Evolutionary conservation across 805 yeast species (phyloP).

Genomic region (Ogataea thermomethanolica): DNA sequence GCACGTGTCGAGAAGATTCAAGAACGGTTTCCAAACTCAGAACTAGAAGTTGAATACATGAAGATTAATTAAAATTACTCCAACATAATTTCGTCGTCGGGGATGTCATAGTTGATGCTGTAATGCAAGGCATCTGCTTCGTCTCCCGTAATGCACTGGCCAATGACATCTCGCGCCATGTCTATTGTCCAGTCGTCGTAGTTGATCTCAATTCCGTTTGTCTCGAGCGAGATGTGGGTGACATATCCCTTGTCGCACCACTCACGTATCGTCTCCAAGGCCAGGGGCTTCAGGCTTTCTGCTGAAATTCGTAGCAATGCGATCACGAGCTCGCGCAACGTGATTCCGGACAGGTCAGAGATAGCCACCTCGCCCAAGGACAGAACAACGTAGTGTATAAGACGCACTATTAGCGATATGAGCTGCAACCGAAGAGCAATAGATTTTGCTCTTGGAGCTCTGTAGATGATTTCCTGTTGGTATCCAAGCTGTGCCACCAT

Average conservation of each 20-base stretch:
- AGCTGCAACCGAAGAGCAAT: constrained; percentile 38
- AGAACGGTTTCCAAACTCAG: constrained; percentile 94
- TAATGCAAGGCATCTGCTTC: constrained; percentile 74
- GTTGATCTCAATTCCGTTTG: constrained; percentile 61
- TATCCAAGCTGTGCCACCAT: constrained; percentile 42
- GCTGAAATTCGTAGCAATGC: constrained; percentile 32
- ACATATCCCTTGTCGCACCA: constrained; percentile 21
- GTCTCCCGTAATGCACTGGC: constrained; percentile 64
- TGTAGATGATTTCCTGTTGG: constrained; percentile 45
- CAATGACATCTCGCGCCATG: constrained; percentile 67
- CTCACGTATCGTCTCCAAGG: constrained; percentile 24
- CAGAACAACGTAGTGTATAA: constrained; percentile 34
- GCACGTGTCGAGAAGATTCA: constrained; percentile 96
- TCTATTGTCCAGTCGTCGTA: constrained; percentile 63
- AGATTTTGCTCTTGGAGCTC: constrained; percentile 42
- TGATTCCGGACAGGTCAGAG: constrained; percentile 24
- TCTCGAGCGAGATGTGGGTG: constrained; percentile 26
- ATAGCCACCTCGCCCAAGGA: constrained; percentile 31
- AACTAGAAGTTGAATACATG: constrained; percentile 22
- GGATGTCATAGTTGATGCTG: constrained; percentile 51
- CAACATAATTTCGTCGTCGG: constrained; percentile 21
- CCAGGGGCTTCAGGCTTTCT: constrained; percentile 27
- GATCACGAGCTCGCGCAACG: constrained; percentile 31
- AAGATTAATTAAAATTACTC: constrained; percentile 11
- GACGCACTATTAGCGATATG: constrained; percentile 38